Evolutionary conservation across 176 grass and related monocot genomes (phyloP), one percentile per base, ranked within the genome.

Genomic region (Elaeis guineensis): DNA sequence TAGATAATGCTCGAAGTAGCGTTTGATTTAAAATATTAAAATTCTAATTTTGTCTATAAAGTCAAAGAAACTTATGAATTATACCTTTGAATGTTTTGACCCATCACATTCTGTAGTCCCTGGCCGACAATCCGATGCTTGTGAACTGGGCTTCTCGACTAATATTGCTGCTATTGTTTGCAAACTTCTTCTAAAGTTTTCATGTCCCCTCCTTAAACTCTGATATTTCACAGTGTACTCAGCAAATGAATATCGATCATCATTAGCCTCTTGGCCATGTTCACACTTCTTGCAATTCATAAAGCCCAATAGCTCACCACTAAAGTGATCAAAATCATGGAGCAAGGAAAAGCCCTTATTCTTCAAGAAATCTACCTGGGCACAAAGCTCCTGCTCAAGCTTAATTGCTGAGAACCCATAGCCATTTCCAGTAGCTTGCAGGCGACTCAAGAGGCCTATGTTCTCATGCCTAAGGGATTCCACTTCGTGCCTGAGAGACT

Each of bases 381-480:
- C 59, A 52, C 50, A 53, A 67, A 96, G 76, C 62, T 87, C 78
- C 65, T 72, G 78, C 18, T 80, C 80, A 79, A 96, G 69, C 35
- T 59, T 77, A 50, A 96, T 53, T 52, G 69, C 67, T 52, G 63
- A 85, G 17, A 69, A 19, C 25, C 56, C 68, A 49, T 58, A 63
- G 32, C 83, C 77, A 71, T 77, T 82, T 57, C 72, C 79, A 54
- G 48, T 80, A 69, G 22, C 74, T 44, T 81, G 67, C 57, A 94
- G 50, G 49, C 64, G 80, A 39, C 70, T 80, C 52, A 90, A 60
- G 49, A 96, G 73, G 24, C 69, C 68, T 66, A 82, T 87, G 52
- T 96, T 96, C 53, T 96, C 86, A 59, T 71, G 21, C 79, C 92
- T 96, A 22, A 96, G 76, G 29, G 83, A 76, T 61, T 88, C 75